Base-by-base conservation (phyloP, 176 grass and related monocot genomes). In the Triticum aestivum region DNA sequence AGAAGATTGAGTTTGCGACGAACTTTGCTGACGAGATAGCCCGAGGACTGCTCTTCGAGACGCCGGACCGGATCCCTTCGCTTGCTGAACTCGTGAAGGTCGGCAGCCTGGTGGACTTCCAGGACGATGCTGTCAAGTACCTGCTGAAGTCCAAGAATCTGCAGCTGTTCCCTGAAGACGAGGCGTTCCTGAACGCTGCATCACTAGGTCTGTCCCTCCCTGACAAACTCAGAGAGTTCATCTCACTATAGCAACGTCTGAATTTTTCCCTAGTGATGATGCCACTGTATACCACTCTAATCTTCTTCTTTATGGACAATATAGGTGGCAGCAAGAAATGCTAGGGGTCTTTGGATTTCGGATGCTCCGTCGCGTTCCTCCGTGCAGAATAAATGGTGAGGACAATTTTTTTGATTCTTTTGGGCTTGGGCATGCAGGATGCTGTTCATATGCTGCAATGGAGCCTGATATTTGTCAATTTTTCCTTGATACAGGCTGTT, bases 151-250 rank as follows among this genome's bases (percentile, higher is more conserved):
- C 34, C 4, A 35, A 35, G 34, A 35, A 35, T 35, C 34, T 35
- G 34, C 34, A 94, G 85, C 52, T 94, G 26, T 92, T 89, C 80
- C 59, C 86, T 69, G 92, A 94, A 83, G 94, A 97, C 8, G 83
- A 89, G 32, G 59, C 79, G 42, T 90, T 94, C 58, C 83, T 94
- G 6, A 86, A 81, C 20, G 20, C 89, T 44, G 41, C 67, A 18
- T 6, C 56, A 4, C 29, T 0, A 78, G 79, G 85, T 87, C 13
- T 54, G 66, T 41, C 44, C 44, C 44, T 77, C 11, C 18, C 30
- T 1, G 3, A 65, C 20, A 59, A 66, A 38, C 41, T 72, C 7
- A 74, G 35, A 13, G 6, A 66, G 13, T 21, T 80, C 15, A 44
- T 29, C 42, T 74, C 37, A 12, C 11, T 47, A 47, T 47, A 47